Percentiles rank a stretch among this genome's conserved stretches.
Evolutionary conservation across 805 yeast species (phyloP).

Genomic region (Ogataea neopini): DNA sequence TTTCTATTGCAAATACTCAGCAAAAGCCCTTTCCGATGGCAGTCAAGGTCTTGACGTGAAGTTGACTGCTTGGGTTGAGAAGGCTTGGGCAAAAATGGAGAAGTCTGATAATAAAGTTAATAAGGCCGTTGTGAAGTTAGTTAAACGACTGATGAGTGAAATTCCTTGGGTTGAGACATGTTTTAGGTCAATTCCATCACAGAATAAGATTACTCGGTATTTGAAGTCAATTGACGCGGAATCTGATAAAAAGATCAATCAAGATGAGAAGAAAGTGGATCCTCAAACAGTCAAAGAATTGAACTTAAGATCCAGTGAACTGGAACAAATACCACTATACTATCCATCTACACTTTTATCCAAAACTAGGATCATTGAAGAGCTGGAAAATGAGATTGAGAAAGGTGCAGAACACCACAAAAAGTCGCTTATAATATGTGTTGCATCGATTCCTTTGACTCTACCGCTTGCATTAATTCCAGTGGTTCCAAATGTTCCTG

Average conservation of each 20-base stretch:
- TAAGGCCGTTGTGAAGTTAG: constrained; percentile 53
- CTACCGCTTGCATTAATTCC: constrained; percentile 82
- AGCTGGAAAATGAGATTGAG: constrained; percentile 44
- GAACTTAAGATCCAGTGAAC: constrained; percentile 26
- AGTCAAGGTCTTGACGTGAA: constrained; percentile 39
- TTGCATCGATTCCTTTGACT: constrained; percentile 70
- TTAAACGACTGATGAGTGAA: constrained; percentile 54
- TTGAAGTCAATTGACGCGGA: constrained; percentile 33
- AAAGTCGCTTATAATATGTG: constrained; percentile 53
- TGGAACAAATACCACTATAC: constrained; percentile 45
- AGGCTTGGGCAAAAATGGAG: constrained; percentile 63
- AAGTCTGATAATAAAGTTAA: constrained; percentile 58
- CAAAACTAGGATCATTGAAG: constrained; percentile 33
- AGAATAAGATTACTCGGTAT: constrained; percentile 54
- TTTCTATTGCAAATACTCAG: constrained; percentile 65
- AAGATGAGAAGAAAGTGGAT: constrained; percentile 8
- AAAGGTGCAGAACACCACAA: constrained; percentile 53
- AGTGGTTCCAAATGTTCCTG: constrained; percentile 89
- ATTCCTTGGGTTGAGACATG: constrained; percentile 83
- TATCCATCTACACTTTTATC: constrained; percentile 46
- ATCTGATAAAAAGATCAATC: constrained; percentile 5
- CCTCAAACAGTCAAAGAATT: constrained; percentile 12
- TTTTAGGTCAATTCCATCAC: constrained; percentile 74
- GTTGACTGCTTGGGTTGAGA: constrained; percentile 49
- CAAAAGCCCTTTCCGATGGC: constrained; percentile 36